Evolutionary conservation across 2,329 filamentous ascomycete species (phyloP).

Genomic region (Leptosphaerulina australis): DNA sequence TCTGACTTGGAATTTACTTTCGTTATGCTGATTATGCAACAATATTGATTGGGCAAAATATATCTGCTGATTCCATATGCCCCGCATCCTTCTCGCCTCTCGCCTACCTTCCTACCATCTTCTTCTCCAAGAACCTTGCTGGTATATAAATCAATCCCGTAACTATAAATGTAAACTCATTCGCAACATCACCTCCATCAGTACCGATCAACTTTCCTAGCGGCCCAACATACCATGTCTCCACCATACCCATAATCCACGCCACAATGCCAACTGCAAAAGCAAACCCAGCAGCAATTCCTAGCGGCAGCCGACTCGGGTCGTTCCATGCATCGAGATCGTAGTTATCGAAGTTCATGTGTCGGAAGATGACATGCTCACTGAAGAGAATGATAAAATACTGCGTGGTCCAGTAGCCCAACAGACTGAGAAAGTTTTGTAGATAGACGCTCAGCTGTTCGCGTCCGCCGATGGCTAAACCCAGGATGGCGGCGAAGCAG

Average conservation of each 20-base stretch:
- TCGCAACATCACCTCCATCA: conserved; percentile 38
- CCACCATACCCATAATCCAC: conserved; percentile 64
- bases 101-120: conserved; percentile 27
- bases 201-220: conserved; percentile 35
- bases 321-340: conserved; percentile 56
- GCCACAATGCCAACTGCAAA: conserved; percentile 50
- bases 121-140: conserved; percentile 37
- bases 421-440: conserved; percentile 53
- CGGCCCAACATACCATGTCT: conserved; percentile 61
- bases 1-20: too few relatives aligned
- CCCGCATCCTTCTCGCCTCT: too few relatives aligned
- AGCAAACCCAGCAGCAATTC: conserved; percentile 49
- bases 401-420: conserved; percentile 56
- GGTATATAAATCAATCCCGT: conserved; percentile 39
- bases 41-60: too few relatives aligned
- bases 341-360: conserved; percentile 58
- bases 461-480: conserved; percentile 53
- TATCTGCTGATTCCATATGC: too few relatives aligned
- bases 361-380: conserved; percentile 55
- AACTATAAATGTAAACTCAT: conserved; percentile 35
- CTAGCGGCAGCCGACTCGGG: conserved; percentile 50
- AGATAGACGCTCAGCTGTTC: conserved; percentile 52
- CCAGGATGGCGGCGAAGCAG: conserved; percentile 52
- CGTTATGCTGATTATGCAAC: too few relatives aligned
- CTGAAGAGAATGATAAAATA: conserved; percentile 55